Conservation (phyloP, 345 rosid species). For the Pelargonium nanum region DNA sequence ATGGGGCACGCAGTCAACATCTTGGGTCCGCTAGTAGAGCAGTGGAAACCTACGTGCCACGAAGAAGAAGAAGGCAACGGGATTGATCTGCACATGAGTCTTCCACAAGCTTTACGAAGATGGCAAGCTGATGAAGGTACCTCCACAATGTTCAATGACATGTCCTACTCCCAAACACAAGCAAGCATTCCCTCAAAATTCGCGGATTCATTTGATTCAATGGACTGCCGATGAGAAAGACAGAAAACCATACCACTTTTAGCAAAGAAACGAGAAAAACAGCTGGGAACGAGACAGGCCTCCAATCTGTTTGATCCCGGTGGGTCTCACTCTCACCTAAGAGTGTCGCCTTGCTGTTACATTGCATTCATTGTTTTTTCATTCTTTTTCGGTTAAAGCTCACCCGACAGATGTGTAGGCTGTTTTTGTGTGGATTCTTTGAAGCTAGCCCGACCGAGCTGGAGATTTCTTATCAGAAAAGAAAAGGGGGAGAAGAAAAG, state of each 20-base stretch:
- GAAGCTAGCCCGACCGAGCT: too few relatives aligned
- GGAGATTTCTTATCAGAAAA: too few relatives aligned
- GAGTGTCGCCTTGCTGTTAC: too few relatives aligned
- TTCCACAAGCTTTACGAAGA: slow-evolving; percentile 68
- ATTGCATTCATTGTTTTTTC: not conserved
- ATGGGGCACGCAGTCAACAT: slow-evolving; percentile 81
- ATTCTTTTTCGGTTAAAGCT: not conserved
- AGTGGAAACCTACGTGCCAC: slow-evolving; percentile 66
- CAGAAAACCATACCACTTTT: slow-evolving; percentile 6
- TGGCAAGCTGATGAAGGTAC: slow-evolving; percentile 73
- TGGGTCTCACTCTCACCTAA: too few relatives aligned
- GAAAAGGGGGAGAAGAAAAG: too few relatives aligned
- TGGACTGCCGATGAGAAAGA: slow-evolving; percentile 45
- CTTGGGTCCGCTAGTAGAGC: slow-evolving; percentile 68
- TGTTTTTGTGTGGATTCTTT: too few relatives aligned
- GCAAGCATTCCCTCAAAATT: slow-evolving; percentile 55
- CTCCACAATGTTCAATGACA: slow-evolving; percentile 34
- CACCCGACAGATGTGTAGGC: not conserved
- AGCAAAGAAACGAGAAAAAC: not conserved
- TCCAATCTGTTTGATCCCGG: too few relatives aligned
- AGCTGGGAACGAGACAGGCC: not conserved
- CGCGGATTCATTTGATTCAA: slow-evolving; percentile 40
- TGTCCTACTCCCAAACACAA: slow-evolving; percentile 42
- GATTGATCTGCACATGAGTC: slow-evolving; percentile 59
- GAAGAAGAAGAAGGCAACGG: slow-evolving; percentile 53